phyloP scores from a whole-genome alignment of 495 filamentous ascomycete genomes.

The Opeltia flavorubescens region DNA sequence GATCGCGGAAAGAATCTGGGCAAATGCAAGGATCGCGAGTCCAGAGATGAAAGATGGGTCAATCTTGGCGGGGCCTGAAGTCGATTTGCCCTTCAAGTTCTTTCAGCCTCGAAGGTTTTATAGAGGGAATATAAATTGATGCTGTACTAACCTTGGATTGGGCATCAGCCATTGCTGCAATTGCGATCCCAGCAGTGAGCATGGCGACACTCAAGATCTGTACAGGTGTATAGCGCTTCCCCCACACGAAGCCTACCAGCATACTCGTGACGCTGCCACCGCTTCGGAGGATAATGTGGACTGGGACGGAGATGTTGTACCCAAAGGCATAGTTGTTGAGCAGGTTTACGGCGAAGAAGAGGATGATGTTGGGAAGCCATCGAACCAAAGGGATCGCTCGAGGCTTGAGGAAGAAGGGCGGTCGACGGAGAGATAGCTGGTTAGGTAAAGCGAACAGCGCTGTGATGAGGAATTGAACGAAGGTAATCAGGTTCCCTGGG shows the following conservation, averaged over 20 bases:
- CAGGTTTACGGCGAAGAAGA: slow-evolving; percentile 85
- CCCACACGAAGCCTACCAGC: slow-evolving; percentile 68
- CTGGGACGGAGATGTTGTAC: slow-evolving; percentile 88
- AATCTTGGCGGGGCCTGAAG: slow-evolving; percentile 2
- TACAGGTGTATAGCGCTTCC: slow-evolving; percentile 64
- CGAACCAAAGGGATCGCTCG: slow-evolving; percentile 72
- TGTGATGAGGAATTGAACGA: slow-evolving; percentile 84
- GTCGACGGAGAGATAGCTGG: slow-evolving; percentile 57
- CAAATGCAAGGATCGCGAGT: slow-evolving; percentile 70
- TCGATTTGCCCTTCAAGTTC: slow-evolving; percentile 16
- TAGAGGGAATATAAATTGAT: neutral
- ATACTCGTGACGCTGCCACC: slow-evolving; percentile 93
- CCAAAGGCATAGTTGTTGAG: slow-evolving; percentile 97
- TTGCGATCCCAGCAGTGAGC: slow-evolving; percentile 73
- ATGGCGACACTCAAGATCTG: slow-evolving; percentile 69
- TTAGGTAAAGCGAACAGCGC: slow-evolving; percentile 50
- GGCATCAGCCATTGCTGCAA: slow-evolving; percentile 78
- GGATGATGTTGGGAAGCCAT: slow-evolving; percentile 76
- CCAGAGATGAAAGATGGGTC: slow-evolving; percentile 48
- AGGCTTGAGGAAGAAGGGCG: slow-evolving; percentile 50
- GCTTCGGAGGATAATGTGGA: slow-evolving; percentile 92
- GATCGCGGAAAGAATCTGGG: slow-evolving; percentile 79
- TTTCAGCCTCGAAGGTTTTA: neutral
- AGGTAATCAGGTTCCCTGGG: slow-evolving; percentile 79
- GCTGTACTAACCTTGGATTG: slow-evolving; percentile 50